phyloP scores from a whole-genome alignment of 2,329 filamentous ascomycete species.

The Bipolaris bicolor region DNA sequence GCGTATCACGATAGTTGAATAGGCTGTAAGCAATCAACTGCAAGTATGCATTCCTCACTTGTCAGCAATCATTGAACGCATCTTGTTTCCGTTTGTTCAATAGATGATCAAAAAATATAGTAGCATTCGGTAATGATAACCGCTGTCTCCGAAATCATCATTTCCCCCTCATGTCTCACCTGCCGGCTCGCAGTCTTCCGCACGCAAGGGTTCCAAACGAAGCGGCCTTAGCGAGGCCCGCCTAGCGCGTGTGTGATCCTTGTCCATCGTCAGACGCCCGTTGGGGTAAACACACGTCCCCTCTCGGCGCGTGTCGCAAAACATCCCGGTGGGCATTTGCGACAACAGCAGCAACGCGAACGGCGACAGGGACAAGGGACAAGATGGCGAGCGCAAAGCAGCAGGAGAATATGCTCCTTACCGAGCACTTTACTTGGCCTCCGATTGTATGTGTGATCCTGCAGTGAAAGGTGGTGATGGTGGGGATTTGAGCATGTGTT shows the following conservation, averaged over 20 bases:
- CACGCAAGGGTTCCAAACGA: neutral
- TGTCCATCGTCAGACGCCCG: conserved; percentile 16
- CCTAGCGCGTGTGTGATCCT: conserved; percentile 15
- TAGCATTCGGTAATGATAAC: neutral
- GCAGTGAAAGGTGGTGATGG: neutral
- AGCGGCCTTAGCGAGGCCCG: conserved; percentile 5
- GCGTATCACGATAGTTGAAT: conserved; percentile 11
- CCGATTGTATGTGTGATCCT: conserved; percentile 70
- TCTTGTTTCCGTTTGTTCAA: no score
- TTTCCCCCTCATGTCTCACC: neutral
- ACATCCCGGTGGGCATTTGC: conserved; percentile 18
- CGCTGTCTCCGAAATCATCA: neutral
- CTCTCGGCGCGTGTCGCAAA: conserved; percentile 27
- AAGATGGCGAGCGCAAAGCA: conserved; percentile 54
- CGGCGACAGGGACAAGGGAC: neutral
- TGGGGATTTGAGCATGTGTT: neutral
- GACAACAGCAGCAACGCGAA: conserved; percentile 11
- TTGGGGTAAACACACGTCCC: conserved; percentile 28
- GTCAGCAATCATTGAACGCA: no score
- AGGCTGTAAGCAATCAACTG: conserved; percentile 15
- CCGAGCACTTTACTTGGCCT: conserved; percentile 94
- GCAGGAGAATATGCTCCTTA: conserved; percentile 70
- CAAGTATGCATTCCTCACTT: neutral
- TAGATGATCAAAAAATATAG: no score
- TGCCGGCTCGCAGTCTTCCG: neutral